Percentiles rank a stretch among this genome's conserved stretches.
Conservation (phyloP, 768 basidiomycete species). For the Lentinula raphanica region DNA sequence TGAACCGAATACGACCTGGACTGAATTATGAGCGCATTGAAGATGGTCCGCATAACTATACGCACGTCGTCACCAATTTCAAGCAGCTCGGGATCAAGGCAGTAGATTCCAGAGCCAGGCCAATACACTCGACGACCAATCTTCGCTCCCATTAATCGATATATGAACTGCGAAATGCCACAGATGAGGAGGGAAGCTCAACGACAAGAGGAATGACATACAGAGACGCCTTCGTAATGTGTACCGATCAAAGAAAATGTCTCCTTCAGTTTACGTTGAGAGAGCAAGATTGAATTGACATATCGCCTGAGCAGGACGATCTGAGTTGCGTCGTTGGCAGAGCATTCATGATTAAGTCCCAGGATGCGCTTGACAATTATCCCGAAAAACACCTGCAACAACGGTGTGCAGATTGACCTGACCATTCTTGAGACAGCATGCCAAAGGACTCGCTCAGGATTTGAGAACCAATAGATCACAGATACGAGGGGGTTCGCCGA, state of each 20-base stretch:
- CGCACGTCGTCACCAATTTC: slow-evolving; percentile 40
- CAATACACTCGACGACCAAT: slow-evolving; percentile 44
- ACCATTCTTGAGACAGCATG: slow-evolving; percentile 36
- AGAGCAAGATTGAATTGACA: slow-evolving; percentile 32
- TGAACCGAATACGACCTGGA: slow-evolving; percentile 37
- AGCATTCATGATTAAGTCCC: slow-evolving; percentile 30
- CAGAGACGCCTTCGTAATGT: slow-evolving; percentile 43
- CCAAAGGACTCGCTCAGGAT: slow-evolving; percentile 32
- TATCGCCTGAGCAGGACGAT: slow-evolving; percentile 29
- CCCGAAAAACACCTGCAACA: slow-evolving; percentile 33
- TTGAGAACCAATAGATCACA: slow-evolving; percentile 40
- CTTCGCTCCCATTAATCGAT: slow-evolving; percentile 46
- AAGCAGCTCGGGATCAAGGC: slow-evolving; percentile 42
- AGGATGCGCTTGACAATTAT: slow-evolving; percentile 37
- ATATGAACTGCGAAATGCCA: slow-evolving; percentile 24
- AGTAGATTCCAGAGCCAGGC: slow-evolving; percentile 42
- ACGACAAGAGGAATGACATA: slow-evolving; percentile 15
- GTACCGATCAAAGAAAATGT: slow-evolving; percentile 40
- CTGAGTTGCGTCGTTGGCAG: slow-evolving; percentile 23
- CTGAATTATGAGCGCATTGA: neutral
- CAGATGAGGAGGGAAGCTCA: neutral
- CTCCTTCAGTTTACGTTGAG: slow-evolving; percentile 27
- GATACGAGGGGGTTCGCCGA: slow-evolving; percentile 28
- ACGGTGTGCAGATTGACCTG: slow-evolving; percentile 29
- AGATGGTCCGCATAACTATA: neutral